These are phyloP conservation scores for Citrus sp. DNA, from an alignment of 345 rosid species.

Conservation along the genomic window DNA sequence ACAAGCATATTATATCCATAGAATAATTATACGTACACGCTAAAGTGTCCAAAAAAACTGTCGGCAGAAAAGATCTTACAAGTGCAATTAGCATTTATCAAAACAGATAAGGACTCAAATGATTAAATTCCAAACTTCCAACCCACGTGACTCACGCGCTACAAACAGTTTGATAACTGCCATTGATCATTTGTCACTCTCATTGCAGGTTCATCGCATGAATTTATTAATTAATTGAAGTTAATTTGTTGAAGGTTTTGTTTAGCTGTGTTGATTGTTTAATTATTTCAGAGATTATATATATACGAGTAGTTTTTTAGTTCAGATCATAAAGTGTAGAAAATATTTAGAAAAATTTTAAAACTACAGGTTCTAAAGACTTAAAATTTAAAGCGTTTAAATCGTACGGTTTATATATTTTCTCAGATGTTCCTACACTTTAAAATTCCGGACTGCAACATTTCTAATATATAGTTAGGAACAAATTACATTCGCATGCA, in stretches of 20 bases:
- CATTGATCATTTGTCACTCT: not conserved
- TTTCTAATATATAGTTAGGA: not conserved
- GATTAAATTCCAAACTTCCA: not conserved
- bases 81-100: not conserved
- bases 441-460: too few relatives aligned
- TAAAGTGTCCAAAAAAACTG: not conserved
- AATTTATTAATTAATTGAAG: not conserved
- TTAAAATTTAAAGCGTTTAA: too few relatives aligned
- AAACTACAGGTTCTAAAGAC: too few relatives aligned
- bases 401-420: too few relatives aligned
- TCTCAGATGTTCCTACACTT: too few relatives aligned
- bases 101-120: not conserved
- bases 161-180: not conserved
- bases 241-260: not conserved
- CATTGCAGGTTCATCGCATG: not conserved
- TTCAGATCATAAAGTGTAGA: too few relatives aligned
- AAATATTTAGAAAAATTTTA: fast-evolving
- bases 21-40: not conserved
- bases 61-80: not conserved
- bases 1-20: too few relatives aligned
- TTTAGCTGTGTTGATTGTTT: not conserved
- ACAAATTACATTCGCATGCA: not conserved
- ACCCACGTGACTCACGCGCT: not conserved
- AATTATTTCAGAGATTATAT: not conserved
- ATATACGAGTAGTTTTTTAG: too few relatives aligned